Evolutionary conservation across 2,329 filamentous ascomycete species (phyloP).

Genomic region (Nemania sp.): DNA sequence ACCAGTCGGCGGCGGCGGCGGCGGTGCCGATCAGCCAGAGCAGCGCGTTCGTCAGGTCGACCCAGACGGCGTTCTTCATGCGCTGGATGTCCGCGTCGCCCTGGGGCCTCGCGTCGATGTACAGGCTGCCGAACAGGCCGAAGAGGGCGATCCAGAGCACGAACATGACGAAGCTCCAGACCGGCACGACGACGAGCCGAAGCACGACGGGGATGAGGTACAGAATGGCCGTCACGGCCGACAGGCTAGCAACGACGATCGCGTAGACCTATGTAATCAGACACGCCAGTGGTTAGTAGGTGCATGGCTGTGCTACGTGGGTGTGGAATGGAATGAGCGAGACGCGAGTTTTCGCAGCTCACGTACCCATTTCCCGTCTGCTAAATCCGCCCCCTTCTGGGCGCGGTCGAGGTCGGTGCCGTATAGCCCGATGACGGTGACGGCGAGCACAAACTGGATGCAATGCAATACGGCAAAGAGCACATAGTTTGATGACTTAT

Average conservation of each 20-base stretch:
- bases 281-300: slow-evolving; percentile 7
- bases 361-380: slow-evolving; percentile 72
- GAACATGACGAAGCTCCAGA: slow-evolving; percentile 73
- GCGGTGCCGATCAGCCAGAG: slow-evolving; percentile 73
- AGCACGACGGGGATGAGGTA: slow-evolving; percentile 68
- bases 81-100: slow-evolving; percentile 66
- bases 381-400: slow-evolving; percentile 52
- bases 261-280: slow-evolving; percentile 70
- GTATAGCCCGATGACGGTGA: slow-evolving; percentile 80
- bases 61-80: slow-evolving; percentile 88
- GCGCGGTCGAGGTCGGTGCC: slow-evolving; percentile 67
- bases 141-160: slow-evolving; percentile 83
- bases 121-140: slow-evolving; percentile 81
- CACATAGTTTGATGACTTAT: slow-evolving; percentile 54
- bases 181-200: slow-evolving; percentile 59
- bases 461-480: slow-evolving; percentile 69
- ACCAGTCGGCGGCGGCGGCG: slow-evolving; percentile 63
- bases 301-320: background rate
- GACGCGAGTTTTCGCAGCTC: background rate
- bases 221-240: slow-evolving; percentile 65
- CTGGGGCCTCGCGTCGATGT: slow-evolving; percentile 69
- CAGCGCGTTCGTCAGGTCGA: slow-evolving; percentile 74
- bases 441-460: slow-evolving; percentile 74
- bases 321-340: background rate
- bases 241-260: slow-evolving; percentile 68